phyloP scores from a whole-genome alignment of 768 basidiomycete species.

The Boletus vinaceobasis region DNA sequence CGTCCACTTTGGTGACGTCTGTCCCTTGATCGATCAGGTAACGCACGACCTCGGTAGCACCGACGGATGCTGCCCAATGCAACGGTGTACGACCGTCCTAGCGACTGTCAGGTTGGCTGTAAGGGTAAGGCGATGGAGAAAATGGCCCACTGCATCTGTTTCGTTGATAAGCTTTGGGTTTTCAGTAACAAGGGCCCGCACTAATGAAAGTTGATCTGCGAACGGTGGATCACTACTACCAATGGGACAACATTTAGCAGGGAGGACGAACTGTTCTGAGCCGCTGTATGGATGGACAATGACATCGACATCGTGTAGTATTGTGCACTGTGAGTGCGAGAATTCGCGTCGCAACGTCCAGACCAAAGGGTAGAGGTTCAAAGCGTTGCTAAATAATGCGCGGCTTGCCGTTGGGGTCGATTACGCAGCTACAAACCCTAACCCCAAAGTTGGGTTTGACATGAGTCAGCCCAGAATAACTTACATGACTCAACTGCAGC shows the following conservation, averaged over 20 bases:
- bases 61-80: constrained; percentile 83
- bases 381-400: background rate
- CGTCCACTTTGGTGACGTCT: constrained; percentile 62
- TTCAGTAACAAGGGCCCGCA: constrained; percentile 61
- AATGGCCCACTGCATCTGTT: constrained; percentile 51
- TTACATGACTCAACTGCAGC: too few species aligned
- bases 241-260: background rate
- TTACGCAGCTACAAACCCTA: constrained; percentile 15
- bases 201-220: constrained; percentile 66
- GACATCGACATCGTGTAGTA: constrained; percentile 42
- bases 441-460: constrained; percentile 21
- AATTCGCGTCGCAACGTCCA: background rate
- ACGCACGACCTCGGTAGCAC: constrained; percentile 60
- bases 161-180: constrained; percentile 60
- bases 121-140: rapidly evolving
- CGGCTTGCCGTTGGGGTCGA: constrained; percentile 8
- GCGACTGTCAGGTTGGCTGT: background rate
- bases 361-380: background rate
- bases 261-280: constrained; percentile 54
- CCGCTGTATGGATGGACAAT: constrained; percentile 56
- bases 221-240: background rate
- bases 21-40: constrained; percentile 70
- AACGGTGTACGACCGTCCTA: constrained; percentile 81
- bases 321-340: background rate
- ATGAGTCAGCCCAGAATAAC: background rate